Evolutionary conservation across 306 rosid genomes (phyloP).

Genomic region (Hylodesmum podocarpum): DNA sequence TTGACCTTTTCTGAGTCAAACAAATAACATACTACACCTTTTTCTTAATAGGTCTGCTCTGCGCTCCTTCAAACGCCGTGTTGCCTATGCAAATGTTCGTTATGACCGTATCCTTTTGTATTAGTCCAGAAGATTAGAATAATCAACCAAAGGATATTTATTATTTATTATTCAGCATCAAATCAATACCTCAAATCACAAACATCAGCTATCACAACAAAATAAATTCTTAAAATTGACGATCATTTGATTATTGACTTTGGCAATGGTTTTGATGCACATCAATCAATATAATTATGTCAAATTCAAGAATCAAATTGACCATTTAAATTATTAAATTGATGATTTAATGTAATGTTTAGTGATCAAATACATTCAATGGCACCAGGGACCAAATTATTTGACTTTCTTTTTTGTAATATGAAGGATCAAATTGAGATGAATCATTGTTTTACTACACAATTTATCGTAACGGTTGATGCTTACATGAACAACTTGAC

Average conservation of each 20-base stretch:
- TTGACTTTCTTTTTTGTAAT: background rate
- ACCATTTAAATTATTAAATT: background rate
- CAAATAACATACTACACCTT: background rate
- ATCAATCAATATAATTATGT: background rate
- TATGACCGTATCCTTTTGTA: conserved; percentile 74
- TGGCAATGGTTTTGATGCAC: background rate
- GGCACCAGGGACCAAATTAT: background rate
- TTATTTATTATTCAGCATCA: too few relatives aligned
- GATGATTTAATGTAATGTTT: background rate
- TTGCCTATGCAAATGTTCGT: conserved; percentile 74
- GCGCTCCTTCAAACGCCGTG: conserved; percentile 74
- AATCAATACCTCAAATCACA: too few relatives aligned
- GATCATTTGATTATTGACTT: background rate
- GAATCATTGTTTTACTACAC: background rate
- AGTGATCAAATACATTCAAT: background rate
- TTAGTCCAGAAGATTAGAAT: background rate
- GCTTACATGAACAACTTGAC: conserved; percentile 52
- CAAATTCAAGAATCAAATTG: background rate
- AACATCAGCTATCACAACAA: too few relatives aligned
- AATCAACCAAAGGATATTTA: too few relatives aligned
- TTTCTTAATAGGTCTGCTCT: conserved; percentile 74
- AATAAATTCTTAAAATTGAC: too few relatives aligned
- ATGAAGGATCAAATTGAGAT: background rate
- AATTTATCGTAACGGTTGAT: background rate
- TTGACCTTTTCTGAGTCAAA: conserved; percentile 2